These are phyloP conservation scores for Coleophoma eucalyptorum DNA, from an alignment of 2,329 filamentous ascomycete genomes.

Conservation along the genomic window DNA sequence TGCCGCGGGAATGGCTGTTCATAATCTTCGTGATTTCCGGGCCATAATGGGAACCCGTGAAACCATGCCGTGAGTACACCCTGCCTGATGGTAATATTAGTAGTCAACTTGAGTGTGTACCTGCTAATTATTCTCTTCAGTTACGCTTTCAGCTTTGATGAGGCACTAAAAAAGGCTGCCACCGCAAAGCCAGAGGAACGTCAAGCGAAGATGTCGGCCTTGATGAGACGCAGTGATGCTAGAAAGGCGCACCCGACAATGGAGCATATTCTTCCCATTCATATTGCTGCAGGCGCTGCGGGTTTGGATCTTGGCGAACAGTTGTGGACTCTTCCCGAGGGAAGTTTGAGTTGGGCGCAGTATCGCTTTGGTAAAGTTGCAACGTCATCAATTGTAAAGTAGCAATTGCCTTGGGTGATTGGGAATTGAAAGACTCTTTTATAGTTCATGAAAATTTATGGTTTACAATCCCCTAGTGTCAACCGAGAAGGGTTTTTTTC, in stretches of 20 bases:
- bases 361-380: slow-evolving; percentile 35
- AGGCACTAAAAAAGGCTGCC: slow-evolving; percentile 48
- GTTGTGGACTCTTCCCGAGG: slow-evolving; percentile 41
- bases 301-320: slow-evolving; percentile 36
- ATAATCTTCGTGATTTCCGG: slow-evolving; percentile 56
- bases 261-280: slow-evolving; percentile 55
- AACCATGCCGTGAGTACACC: slow-evolving; percentile 53
- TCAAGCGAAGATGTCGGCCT: slow-evolving; percentile 32
- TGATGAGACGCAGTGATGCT: slow-evolving; percentile 46
- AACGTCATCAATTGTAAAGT: slow-evolving; percentile 39
- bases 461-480: too few species aligned
- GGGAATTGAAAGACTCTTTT: too few species aligned
- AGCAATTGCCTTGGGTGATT: too few species aligned
- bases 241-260: slow-evolving; percentile 55
- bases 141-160: slow-evolving; percentile 45
- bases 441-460: too few species aligned
- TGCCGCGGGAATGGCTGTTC: slow-evolving; percentile 68
- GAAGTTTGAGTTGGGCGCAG: slow-evolving; percentile 49
- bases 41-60: slow-evolving; percentile 33
- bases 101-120: slow-evolving; percentile 2
- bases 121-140: slow-evolving; percentile 11
- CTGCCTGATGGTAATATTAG: slow-evolving; percentile 1
- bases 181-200: slow-evolving; percentile 10
- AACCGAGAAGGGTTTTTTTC: too few species aligned
- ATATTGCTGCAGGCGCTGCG: slow-evolving; percentile 49